Conservation (phyloP, 345 rosid species). For the Populus davidiana region DNA sequence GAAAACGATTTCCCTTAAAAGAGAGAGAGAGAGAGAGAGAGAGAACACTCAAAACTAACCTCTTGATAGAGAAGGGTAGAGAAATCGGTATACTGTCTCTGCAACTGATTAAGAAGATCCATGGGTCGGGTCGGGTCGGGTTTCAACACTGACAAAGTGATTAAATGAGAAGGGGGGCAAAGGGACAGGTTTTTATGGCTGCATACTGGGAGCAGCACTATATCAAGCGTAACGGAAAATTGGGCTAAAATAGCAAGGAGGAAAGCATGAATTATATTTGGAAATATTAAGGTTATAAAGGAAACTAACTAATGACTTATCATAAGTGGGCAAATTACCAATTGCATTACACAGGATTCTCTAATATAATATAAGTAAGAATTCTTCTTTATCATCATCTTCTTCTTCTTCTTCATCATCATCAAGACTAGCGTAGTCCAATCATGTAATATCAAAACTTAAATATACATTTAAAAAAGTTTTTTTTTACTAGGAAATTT, state of each 20-base stretch:
- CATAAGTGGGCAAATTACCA: neutral
- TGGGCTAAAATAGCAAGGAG: neutral
- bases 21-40: no score
- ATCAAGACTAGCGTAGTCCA: accelerated
- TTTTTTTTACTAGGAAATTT: no score
- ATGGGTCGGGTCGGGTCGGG: conserved; percentile 14
- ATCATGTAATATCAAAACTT: no score
- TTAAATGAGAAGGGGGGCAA: neutral
- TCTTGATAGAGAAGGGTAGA: conserved; percentile 38
- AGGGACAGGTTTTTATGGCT: neutral
- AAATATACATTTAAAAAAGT: no score
- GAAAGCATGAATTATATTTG: neutral
- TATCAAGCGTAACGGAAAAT: neutral
- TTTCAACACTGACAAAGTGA: neutral
- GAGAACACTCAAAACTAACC: neutral
- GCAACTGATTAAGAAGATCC: conserved; percentile 56
- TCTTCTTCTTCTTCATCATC: no score
- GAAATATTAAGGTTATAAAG: neutral
- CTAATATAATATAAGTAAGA: no score
- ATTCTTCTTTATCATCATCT: no score
- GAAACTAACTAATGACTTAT: neutral
- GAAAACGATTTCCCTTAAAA: no score
- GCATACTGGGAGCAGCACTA: neutral
- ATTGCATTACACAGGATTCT: no score
- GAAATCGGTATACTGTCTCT: conserved; percentile 49